These are phyloP conservation scores for Massariosphaeria phaeospora DNA, from an alignment of 495 filamentous ascomycete genomes.

Conservation along the genomic window DNA sequence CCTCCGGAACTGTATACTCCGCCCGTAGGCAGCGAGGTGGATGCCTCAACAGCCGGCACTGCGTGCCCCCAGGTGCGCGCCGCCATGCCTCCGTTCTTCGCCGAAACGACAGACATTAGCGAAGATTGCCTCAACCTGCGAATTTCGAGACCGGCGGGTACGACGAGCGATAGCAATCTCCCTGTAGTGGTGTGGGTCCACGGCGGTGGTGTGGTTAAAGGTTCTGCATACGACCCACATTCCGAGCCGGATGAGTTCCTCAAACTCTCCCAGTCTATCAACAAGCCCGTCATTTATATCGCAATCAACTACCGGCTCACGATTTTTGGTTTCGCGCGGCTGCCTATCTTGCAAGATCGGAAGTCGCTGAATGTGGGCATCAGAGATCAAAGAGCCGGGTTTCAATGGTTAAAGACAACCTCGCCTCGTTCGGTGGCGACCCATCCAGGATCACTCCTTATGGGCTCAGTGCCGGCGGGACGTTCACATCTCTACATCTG, in stretches of 20 bases:
- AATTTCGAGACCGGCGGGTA: constrained; percentile 3
- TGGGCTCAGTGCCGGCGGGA: constrained; percentile 18
- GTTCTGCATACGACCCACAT: constrained; percentile 10
- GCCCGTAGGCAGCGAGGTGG: not conserved
- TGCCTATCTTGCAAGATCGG: not conserved
- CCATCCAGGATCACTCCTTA: constrained; percentile 6
- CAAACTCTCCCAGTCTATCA: not conserved
- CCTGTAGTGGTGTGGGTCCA: constrained; percentile 9
- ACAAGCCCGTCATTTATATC: constrained; percentile 38
- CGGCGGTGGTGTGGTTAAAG: constrained; percentile 15
- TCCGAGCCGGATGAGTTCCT: constrained; percentile 3
- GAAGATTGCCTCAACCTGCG: constrained; percentile 18
- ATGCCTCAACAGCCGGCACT: constrained; percentile 3
- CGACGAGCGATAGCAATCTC: not conserved
- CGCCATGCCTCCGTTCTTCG: constrained; percentile 13
- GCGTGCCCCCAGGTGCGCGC: constrained; percentile 9
- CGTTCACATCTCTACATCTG: constrained; percentile 3
- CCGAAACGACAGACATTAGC: constrained; percentile 1
- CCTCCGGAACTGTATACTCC: constrained; percentile 9
- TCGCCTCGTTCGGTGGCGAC: constrained; percentile 15
- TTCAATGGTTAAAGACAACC: constrained; percentile 19
- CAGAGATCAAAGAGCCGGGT: constrained; percentile 32
- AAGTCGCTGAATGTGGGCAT: constrained; percentile 36
- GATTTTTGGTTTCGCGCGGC: constrained; percentile 33
- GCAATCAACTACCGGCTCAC: constrained; percentile 35